Percentiles rank a stretch among this genome's conserved stretches.
These are phyloP conservation scores for Spiraea crenata DNA, from an alignment of 331 rosid species.

Conservation along the genomic window DNA sequence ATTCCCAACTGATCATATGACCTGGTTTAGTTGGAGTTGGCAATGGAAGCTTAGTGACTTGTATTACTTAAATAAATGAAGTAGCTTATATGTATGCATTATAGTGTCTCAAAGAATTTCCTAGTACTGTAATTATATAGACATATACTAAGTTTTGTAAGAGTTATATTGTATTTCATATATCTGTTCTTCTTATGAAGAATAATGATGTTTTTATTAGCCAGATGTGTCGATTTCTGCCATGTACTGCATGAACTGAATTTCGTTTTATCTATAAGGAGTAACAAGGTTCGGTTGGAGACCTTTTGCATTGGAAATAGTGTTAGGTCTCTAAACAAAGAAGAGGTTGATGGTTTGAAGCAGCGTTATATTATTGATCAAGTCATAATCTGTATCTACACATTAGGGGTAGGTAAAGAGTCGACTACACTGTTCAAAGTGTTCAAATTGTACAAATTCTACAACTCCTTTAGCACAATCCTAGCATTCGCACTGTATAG, in stretches of 20 bases:
- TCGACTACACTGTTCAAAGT: too few species aligned
- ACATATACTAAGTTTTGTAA: background rate
- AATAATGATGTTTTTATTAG: background rate
- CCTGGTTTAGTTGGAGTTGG: background rate
- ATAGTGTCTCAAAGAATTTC: background rate
- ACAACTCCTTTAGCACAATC: too few species aligned
- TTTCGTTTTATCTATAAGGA: background rate
- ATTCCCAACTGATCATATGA: constrained; percentile 54
- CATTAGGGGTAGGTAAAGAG: too few species aligned
- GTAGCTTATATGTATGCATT: background rate
- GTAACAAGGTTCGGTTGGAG: too few species aligned
- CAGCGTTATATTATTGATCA: too few species aligned
- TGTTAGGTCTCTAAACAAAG: too few species aligned
- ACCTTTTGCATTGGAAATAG: too few species aligned
- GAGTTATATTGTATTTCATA: background rate
- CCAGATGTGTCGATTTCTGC: background rate
- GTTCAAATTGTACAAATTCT: too few species aligned
- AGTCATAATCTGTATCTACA: too few species aligned
- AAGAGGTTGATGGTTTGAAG: too few species aligned
- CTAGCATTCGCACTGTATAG: too few species aligned
- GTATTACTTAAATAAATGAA: constrained; percentile 22
- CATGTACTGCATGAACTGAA: background rate
- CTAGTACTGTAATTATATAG: constrained; percentile 12
- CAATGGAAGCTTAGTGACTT: background rate
- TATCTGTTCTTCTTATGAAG: background rate